Conservation (phyloP, 768 basidiomycete species). For the Podaxis sp. region DNA sequence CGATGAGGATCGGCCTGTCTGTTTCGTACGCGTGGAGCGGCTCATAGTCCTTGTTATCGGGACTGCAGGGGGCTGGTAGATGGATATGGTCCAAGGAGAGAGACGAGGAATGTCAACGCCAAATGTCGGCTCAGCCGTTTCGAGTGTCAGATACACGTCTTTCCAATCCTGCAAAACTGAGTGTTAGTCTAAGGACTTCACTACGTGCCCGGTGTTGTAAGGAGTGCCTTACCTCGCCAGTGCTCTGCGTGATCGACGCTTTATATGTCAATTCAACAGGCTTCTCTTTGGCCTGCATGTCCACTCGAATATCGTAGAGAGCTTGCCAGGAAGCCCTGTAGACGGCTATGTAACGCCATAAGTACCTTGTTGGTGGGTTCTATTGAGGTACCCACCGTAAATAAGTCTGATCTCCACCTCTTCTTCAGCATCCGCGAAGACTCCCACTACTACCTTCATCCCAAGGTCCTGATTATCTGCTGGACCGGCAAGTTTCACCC, state of each 20-base stretch:
- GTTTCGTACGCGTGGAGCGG: background rate
- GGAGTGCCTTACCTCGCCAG: slow-evolving; percentile 35
- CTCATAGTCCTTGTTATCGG: background rate
- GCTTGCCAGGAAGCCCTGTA: slow-evolving; percentile 36
- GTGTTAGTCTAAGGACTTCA: background rate
- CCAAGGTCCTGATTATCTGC: slow-evolving; percentile 26
- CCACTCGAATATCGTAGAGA: slow-evolving; percentile 41
- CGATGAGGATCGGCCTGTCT: too few species aligned
- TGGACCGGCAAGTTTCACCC: slow-evolving; percentile 18
- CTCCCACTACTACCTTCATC: slow-evolving; percentile 30
- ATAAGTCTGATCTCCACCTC: slow-evolving; percentile 38
- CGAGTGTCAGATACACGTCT: slow-evolving; percentile 40
- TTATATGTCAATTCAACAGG: slow-evolving; percentile 41
- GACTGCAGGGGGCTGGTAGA: slow-evolving; percentile 17
- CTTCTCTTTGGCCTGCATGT: slow-evolving; percentile 39
- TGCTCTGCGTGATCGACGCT: slow-evolving; percentile 38
- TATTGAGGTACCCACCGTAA: slow-evolving; percentile 31
- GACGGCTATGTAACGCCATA: slow-evolving; percentile 29
- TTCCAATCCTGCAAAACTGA: slow-evolving; percentile 36
- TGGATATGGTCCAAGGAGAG: slow-evolving; percentile 35
- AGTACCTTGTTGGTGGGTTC: background rate
- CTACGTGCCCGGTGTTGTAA: background rate
- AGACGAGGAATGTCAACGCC: slow-evolving; percentile 37
- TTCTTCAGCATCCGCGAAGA: slow-evolving; percentile 36
- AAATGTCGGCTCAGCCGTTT: slow-evolving; percentile 43